phyloP scores from a whole-genome alignment of 108 stramenopile species.

The Cyclostephanos tholiformis region DNA sequence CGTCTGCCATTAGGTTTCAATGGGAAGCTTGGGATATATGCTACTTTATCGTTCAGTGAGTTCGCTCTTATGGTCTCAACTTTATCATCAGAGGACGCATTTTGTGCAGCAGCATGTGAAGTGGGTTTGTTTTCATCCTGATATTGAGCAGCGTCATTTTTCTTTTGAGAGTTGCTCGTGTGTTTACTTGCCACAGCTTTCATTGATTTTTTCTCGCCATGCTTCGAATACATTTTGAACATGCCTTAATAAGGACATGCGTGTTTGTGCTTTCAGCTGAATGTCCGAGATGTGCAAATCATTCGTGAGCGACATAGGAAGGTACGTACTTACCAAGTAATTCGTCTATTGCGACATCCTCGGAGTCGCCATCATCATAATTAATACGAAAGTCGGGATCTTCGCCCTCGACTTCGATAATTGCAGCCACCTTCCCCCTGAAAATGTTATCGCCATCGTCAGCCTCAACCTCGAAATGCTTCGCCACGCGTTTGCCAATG shows the following conservation, averaged over 20 bases:
- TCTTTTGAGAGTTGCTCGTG: conserved; percentile 12
- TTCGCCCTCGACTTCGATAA: conserved; percentile 22
- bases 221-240: conserved; percentile 40
- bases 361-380: conserved; percentile 77
- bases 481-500: conserved; percentile 64
- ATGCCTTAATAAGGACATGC: conserved; percentile 24
- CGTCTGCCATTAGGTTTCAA: background rate
- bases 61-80: background rate
- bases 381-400: conserved; percentile 46
- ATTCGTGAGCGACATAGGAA: background rate
- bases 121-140: conserved; percentile 1
- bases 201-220: conserved; percentile 47
- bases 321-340: conserved; percentile 57
- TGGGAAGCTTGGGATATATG: background rate
- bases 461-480: conserved; percentile 48
- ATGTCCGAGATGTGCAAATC: background rate
- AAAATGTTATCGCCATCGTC: conserved; percentile 56
- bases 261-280: background rate
- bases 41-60: background rate
- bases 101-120: conserved; percentile 1
- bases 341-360: conserved; percentile 49
- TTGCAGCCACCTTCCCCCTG: conserved; percentile 49
- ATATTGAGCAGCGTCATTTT: conserved; percentile 4
- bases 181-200: conserved; percentile 2
- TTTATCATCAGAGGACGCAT: background rate